Evolutionary conservation across 148 eudicot genomes (phyloP).

Genomic region (Diospyros kaki): DNA sequence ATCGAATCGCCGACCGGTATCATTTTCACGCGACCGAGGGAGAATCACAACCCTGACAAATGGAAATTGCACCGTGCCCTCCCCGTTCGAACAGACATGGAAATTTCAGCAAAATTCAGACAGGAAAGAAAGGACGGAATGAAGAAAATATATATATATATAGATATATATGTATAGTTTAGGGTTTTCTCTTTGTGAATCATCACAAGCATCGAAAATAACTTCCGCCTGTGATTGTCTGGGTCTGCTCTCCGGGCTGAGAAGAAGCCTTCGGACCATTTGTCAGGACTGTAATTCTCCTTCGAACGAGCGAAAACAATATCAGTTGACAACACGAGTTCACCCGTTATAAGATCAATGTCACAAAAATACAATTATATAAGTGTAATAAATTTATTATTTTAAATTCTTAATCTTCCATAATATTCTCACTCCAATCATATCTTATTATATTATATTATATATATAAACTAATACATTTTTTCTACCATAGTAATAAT

Average conservation of each 20-base stretch:
- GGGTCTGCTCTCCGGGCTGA: neutral
- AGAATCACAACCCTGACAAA: slow-evolving; percentile 47
- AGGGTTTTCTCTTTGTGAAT: neutral
- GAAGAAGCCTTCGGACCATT: neutral
- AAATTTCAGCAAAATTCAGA: neutral
- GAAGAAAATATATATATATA: neutral
- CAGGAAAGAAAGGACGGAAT: no score
- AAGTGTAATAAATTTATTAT: no score
- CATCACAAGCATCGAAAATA: neutral
- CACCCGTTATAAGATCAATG: no score
- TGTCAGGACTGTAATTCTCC: slow-evolving; percentile 39
- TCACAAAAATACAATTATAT: no score
- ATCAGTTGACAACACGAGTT: neutral
- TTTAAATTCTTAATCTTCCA: no score
- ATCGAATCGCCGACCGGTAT: slow-evolving; percentile 15
- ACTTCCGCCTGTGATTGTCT: neutral
- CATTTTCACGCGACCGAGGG: slow-evolving; percentile 26
- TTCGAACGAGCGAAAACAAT: slow-evolving; percentile 17
- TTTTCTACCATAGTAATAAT: no score
- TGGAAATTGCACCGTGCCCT: neutral
- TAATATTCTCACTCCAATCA: no score
- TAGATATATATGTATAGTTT: neutral
- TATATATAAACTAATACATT: no score
- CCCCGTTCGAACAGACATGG: neutral
- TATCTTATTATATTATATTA: no score